These are phyloP conservation scores for Avena eriantha DNA, from an alignment of 176 grass and related monocot genomes.

Conservation along the genomic window DNA sequence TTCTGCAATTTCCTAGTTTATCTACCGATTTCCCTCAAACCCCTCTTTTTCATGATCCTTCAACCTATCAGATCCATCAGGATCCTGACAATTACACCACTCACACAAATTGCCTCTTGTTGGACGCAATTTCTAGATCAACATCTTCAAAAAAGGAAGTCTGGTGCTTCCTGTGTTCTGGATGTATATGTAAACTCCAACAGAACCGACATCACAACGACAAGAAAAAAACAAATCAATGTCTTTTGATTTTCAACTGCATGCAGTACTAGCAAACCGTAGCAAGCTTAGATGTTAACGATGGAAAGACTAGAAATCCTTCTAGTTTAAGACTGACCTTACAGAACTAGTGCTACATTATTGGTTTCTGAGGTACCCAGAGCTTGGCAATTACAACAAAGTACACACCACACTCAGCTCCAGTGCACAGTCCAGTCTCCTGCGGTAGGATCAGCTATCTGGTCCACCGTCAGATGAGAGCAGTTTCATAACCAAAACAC, in stretches of 20 bases:
- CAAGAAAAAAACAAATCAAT: neutral
- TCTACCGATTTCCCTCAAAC: too few relatives aligned
- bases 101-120: neutral
- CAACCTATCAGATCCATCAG: too few relatives aligned
- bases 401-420: neutral
- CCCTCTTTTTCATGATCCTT: too few relatives aligned
- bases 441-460: neutral
- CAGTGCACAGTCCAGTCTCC: constrained; percentile 3
- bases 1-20: too few relatives aligned
- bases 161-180: neutral
- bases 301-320: neutral
- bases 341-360: constrained; percentile 18
- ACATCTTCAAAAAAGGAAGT: neutral
- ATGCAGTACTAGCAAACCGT: neutral
- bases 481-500: neutral
- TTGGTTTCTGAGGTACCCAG: constrained; percentile 30
- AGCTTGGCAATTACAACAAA: constrained; percentile 32
- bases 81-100: too few relatives aligned
- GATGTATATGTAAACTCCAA: neutral
- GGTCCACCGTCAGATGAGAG: neutral
- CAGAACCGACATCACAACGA: neutral
- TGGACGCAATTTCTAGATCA: neutral
- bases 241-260: neutral
- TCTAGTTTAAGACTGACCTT: neutral
- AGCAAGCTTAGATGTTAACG: neutral